phyloP scores from a whole-genome alignment of 768 basidiomycete genomes.

The Cubamyces sp. region DNA sequence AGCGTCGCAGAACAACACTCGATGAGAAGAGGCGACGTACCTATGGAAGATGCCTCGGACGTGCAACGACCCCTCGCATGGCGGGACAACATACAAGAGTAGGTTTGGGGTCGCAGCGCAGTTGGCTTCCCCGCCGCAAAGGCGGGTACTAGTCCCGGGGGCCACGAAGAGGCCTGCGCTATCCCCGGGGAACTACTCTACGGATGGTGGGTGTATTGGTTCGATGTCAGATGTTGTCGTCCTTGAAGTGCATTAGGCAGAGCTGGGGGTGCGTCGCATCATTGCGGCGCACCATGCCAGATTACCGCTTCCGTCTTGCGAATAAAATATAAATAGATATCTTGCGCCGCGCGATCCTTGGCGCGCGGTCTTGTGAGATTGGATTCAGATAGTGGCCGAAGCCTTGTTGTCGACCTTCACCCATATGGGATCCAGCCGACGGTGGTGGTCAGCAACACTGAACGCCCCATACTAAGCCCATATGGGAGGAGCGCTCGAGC shows the following conservation, averaged over 20 bases:
- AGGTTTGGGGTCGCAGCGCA: slow-evolving; percentile 2
- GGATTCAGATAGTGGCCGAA: background rate
- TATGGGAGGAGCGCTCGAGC: too few species aligned
- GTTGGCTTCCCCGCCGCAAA: slow-evolving; percentile 12
- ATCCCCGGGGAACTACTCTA: background rate
- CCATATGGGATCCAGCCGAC: background rate
- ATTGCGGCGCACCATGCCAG: too few species aligned
- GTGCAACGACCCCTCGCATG: too few species aligned
- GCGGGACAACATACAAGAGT: too few species aligned
- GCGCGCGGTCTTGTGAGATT: background rate
- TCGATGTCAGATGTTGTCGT: background rate
- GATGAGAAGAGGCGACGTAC: too few species aligned
- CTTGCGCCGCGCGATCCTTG: too few species aligned
- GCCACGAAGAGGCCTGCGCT: slow-evolving; percentile 12
- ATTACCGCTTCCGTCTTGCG: too few species aligned
- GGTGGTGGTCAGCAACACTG: background rate
- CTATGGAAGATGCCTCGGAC: too few species aligned
- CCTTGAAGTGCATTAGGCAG: background rate
- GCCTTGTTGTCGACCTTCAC: background rate
- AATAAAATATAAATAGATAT: too few species aligned
- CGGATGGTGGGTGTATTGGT: too few species aligned
- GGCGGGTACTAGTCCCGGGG: slow-evolving; percentile 4
- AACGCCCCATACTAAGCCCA: background rate
- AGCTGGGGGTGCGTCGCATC: background rate
- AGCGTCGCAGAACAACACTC: too few species aligned